These are phyloP conservation scores for Auriscalpium orientale DNA, from an alignment of 768 basidiomycete species.

Conservation along the genomic window DNA sequence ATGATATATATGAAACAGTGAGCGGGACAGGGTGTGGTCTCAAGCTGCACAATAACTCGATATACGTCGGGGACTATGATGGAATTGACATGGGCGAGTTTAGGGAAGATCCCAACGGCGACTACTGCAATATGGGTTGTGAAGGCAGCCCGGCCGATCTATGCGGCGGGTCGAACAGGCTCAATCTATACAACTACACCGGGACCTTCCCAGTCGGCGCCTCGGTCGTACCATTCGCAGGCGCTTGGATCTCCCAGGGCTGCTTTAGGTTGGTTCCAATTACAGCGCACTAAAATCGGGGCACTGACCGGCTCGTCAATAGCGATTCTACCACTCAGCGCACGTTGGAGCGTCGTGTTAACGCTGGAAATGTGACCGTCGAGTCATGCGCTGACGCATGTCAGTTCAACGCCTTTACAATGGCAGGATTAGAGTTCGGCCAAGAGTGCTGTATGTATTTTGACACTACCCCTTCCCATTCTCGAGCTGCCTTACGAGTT, in stretches of 20 bases:
- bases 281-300: not conserved
- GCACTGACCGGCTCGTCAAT: not conserved
- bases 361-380: not conserved
- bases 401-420: not conserved
- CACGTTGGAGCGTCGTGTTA: not conserved
- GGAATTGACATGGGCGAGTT: not conserved
- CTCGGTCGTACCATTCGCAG: not conserved
- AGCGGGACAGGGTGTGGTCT: not conserved
- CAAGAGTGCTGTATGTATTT: not conserved
- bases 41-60: not conserved
- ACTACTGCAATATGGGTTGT: not conserved
- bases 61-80: not conserved
- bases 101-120: not conserved
- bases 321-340: not conserved
- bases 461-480: not conserved
- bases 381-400: not conserved
- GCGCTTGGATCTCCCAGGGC: not conserved
- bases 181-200: constrained; percentile 1
- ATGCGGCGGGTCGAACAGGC: not conserved
- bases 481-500: not conserved
- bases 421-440: constrained; percentile 1
- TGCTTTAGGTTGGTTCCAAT: not conserved
- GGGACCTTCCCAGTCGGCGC: not conserved
- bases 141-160: not conserved
- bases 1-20: not conserved